These are phyloP conservation scores for Smithsoniella earleae DNA, from an alignment of 163 green algal genomes.

Conservation along the genomic window DNA sequence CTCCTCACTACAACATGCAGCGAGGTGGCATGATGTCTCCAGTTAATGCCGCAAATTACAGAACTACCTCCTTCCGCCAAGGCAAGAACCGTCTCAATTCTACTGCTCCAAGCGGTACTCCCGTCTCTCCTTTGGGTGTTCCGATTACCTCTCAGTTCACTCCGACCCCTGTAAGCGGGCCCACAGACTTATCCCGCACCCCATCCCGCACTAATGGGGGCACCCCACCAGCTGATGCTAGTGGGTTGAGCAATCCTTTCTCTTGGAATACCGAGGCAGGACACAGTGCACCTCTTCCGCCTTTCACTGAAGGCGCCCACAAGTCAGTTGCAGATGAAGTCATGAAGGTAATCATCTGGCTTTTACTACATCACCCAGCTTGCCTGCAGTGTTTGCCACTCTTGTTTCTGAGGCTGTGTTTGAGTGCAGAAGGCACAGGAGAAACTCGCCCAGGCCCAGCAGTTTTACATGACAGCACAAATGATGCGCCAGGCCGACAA, in stretches of 20 bases:
- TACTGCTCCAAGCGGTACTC: not conserved
- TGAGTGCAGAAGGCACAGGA: conserved; percentile 36
- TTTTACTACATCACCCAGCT: too few relatives aligned
- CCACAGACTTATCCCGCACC: not conserved
- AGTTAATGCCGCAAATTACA: not conserved
- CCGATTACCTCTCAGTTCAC: conserved; percentile 1
- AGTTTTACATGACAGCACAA: conserved; percentile 38
- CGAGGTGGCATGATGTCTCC: not conserved
- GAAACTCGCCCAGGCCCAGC: conserved; percentile 34
- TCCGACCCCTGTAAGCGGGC: conserved; percentile 9
- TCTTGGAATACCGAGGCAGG: conserved; percentile 19
- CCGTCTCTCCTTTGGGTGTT: conserved; percentile 8
- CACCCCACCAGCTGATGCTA: conserved; percentile 6
- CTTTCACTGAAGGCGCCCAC: conserved; percentile 3
- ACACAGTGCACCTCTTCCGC: conserved; percentile 13
- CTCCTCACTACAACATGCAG: conserved; percentile 18
- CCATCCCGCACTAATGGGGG: not conserved
- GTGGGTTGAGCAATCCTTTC: conserved; percentile 22
- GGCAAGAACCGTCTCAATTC: not conserved
- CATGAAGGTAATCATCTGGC: conserved; percentile 30
- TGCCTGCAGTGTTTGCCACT: too few relatives aligned
- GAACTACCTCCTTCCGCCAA: not conserved
- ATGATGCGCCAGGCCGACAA: conserved; percentile 28
- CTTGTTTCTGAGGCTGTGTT: too few relatives aligned
- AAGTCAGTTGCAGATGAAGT: conserved; percentile 23